phyloP scores from a whole-genome alignment of 192 early-diverging fungal genomes.

The Coemansia guatemalensis region DNA sequence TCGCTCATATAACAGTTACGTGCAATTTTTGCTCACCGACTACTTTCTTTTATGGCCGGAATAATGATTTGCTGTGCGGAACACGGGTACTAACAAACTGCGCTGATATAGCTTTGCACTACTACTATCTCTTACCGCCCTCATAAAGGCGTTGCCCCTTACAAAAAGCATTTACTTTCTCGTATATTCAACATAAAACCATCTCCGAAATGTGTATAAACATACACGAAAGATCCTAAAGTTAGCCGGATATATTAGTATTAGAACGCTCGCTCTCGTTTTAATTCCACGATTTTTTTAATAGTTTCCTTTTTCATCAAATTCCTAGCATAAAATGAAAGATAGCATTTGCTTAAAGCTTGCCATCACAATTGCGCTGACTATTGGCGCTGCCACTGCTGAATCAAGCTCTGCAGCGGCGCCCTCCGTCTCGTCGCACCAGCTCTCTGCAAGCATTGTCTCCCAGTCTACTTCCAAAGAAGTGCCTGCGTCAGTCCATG shows the following conservation, averaged over 20 bases:
- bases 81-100: background rate
- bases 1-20: background rate
- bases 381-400: no score
- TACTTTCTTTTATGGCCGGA: background rate
- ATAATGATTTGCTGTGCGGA: background rate
- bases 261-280: background rate
- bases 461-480: constrained; percentile 11
- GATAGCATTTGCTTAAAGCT: no score
- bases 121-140: background rate
- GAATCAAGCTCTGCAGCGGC: no score
- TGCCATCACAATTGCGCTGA: no score
- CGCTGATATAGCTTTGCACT: background rate
- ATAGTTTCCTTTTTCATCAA: no score
- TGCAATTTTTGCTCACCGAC: background rate
- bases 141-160: background rate
- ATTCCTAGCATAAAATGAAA: no score
- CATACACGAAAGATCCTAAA: background rate
- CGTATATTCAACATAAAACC: background rate
- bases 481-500: constrained; percentile 4
- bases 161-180: background rate
- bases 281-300: no score
- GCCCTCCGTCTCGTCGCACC: no score
- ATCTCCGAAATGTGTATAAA: background rate
- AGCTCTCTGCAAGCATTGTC: background rate
- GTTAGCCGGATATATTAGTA: background rate